phyloP scores from a whole-genome alignment of 2,329 filamentous ascomycete species.

The Biscogniauxia marginata region DNA sequence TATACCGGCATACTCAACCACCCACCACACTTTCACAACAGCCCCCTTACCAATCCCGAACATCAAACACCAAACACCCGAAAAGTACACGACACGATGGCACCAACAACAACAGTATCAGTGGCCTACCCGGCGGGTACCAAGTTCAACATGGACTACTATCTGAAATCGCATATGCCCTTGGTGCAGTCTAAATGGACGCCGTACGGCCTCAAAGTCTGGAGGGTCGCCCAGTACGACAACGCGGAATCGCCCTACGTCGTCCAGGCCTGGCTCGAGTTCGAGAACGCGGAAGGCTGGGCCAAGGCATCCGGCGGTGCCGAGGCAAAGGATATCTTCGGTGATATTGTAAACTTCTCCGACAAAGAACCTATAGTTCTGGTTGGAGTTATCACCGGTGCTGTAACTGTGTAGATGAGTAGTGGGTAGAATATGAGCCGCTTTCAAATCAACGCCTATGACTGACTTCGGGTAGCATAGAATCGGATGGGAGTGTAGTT shows the following conservation, averaged over 20 bases:
- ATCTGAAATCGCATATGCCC: constrained; percentile 45
- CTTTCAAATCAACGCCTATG: too few species aligned
- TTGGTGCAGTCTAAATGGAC: constrained; percentile 40
- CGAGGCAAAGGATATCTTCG: constrained; percentile 24
- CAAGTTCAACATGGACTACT: constrained; percentile 50
- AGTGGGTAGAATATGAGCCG: too few species aligned
- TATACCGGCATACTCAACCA: not conserved
- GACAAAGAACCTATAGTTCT: constrained; percentile 16
- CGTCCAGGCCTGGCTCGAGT: constrained; percentile 33
- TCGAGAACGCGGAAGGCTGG: constrained; percentile 25
- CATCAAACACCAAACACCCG: not conserved
- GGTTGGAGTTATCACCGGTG: constrained; percentile 8
- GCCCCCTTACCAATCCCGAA: not conserved
- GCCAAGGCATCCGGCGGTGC: constrained; percentile 17
- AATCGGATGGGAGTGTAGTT: too few species aligned
- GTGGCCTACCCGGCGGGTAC: constrained; percentile 42
- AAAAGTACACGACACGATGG: constrained; percentile 8
- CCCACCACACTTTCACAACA: not conserved
- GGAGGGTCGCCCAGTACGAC: constrained; percentile 32
- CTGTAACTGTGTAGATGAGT: not conserved
- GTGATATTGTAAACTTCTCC: constrained; percentile 35
- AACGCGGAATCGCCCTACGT: constrained; percentile 21
- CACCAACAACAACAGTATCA: constrained; percentile 22
- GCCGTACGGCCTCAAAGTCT: constrained; percentile 38
- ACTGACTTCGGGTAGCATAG: too few species aligned